Conservation (phyloP, 2,329 filamentous ascomycete species). For the Chalara sp. region DNA sequence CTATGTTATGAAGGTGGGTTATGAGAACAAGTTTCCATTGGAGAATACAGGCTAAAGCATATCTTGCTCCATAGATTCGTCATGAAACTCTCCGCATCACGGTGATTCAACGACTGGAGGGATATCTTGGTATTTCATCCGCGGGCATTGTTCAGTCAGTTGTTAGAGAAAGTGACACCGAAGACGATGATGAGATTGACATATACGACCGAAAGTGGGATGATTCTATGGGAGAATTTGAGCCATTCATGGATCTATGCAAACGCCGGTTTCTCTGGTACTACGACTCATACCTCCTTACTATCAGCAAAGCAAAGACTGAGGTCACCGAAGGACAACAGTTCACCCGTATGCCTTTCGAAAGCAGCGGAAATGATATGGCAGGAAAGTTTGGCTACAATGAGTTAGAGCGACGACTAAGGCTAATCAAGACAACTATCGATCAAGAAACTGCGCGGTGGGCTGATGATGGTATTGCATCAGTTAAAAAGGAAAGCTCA, state of each 20-base stretch:
- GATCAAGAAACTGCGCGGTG: conserved; percentile 66
- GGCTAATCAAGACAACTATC: conserved; percentile 61
- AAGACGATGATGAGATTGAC: conserved; percentile 33
- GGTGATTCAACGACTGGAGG: conserved; percentile 79
- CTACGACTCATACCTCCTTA: conserved; percentile 74
- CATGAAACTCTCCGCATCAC: conserved; percentile 86
- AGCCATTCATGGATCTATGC: conserved; percentile 84
- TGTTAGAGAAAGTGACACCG: conserved; percentile 27
- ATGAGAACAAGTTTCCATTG: not conserved
- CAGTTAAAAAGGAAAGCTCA: conserved; percentile 60
- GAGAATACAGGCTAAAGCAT: conserved; percentile 2
- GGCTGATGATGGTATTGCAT: conserved; percentile 59
- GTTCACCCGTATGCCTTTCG: conserved; percentile 86
- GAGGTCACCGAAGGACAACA: conserved; percentile 55
- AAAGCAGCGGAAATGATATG: conserved; percentile 72
- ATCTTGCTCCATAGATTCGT: conserved; percentile 54
- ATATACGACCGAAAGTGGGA: conserved; percentile 21
- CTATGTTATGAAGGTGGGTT: conserved; percentile 69
- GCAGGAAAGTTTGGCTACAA: conserved; percentile 78
- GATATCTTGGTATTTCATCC: conserved; percentile 59
- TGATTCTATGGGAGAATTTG: conserved; percentile 55
- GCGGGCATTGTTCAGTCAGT: conserved; percentile 36
- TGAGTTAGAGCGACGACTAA: conserved; percentile 63
- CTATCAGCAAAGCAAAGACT: conserved; percentile 58
- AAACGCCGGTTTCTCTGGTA: conserved; percentile 96